phyloP scores from a whole-genome alignment of 495 filamentous ascomycete species.

The Hypomontagnella submonticulosa region DNA sequence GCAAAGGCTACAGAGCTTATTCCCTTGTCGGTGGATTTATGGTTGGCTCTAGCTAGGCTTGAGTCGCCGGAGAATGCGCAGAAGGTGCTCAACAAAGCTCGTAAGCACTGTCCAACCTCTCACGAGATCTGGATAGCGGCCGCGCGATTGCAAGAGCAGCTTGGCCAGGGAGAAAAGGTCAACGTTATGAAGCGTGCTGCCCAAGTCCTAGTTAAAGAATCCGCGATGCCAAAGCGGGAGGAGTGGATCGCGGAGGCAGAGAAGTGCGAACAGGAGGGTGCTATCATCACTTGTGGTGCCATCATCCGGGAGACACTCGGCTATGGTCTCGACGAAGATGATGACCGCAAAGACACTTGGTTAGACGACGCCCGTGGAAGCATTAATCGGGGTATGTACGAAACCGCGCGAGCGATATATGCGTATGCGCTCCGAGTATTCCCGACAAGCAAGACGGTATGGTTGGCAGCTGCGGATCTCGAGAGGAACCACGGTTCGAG shows the following conservation, averaged over 20 bases:
- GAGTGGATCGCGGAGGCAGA: conserved; percentile 97
- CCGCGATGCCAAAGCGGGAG: conserved; percentile 95
- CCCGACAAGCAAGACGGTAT: conserved; percentile 80
- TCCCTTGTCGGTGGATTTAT: conserved; percentile 90
- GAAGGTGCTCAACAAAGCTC: conserved; percentile 92
- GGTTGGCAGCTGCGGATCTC: conserved; percentile 89
- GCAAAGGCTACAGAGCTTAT: conserved; percentile 95
- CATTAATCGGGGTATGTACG: conserved; percentile 80
- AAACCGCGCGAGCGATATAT: conserved; percentile 92
- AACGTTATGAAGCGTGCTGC: conserved; percentile 96
- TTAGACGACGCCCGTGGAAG: conserved; percentile 88
- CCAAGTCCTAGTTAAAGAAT: conserved; percentile 87
- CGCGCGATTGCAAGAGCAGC: conserved; percentile 89
- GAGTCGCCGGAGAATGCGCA: conserved; percentile 91
- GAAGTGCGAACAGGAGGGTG: conserved; percentile 92
- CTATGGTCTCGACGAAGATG: conserved; percentile 94
- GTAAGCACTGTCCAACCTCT: conserved; percentile 90
- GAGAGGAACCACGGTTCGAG: conserved; percentile 90
- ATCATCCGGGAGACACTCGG: conserved; percentile 95
- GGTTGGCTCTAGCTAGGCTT: conserved; percentile 90
- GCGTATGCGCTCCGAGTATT: conserved; percentile 91
- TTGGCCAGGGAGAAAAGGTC: conserved; percentile 73
- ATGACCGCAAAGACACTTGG: conserved; percentile 95
- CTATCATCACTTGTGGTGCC: conserved; percentile 82
- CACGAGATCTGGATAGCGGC: conserved; percentile 97